A percentile compares a stretch with the other conserved stretches of the same genome.
phyloP scores from a whole-genome alignment of 129 eudicot genomes.

The Chrysanthemum lavandulifolium region DNA sequence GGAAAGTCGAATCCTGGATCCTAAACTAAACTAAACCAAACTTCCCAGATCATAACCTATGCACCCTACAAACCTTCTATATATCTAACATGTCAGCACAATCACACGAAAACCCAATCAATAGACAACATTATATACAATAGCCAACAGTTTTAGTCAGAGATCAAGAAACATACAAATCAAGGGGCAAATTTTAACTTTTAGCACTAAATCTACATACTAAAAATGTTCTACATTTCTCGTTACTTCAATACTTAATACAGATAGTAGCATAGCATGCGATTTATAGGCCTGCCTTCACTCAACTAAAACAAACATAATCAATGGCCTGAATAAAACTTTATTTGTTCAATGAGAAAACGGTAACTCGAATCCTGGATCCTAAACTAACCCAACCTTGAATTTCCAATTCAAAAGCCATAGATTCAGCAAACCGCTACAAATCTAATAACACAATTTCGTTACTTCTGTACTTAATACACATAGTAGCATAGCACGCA shows the following conservation, averaged over 20 bases:
- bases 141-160: too few relatives aligned
- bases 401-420: constrained; percentile 13
- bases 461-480: background rate
- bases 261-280: constrained; percentile 15
- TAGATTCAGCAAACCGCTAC: background rate
- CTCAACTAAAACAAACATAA: background rate
- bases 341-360: constrained; percentile 12
- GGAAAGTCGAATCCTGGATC: too few relatives aligned
- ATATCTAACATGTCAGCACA: too few relatives aligned
- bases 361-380: background rate
- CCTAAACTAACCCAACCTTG: background rate
- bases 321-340: background rate
- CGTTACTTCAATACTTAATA: background rate
- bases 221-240: background rate
- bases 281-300: constrained; percentile 17
- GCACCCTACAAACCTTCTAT: too few relatives aligned
- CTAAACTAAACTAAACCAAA: too few relatives aligned
- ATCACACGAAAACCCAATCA: too few relatives aligned
- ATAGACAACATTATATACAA: too few relatives aligned
- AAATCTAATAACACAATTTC: constrained; percentile 15
- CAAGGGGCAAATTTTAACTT: too few relatives aligned
- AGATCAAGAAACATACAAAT: too few relatives aligned
- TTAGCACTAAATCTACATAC: background rate
- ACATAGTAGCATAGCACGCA: background rate
- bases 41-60: too few relatives aligned